Conservation (phyloP, 768 basidiomycete genomes). For the Tremella yokohamensis region DNA sequence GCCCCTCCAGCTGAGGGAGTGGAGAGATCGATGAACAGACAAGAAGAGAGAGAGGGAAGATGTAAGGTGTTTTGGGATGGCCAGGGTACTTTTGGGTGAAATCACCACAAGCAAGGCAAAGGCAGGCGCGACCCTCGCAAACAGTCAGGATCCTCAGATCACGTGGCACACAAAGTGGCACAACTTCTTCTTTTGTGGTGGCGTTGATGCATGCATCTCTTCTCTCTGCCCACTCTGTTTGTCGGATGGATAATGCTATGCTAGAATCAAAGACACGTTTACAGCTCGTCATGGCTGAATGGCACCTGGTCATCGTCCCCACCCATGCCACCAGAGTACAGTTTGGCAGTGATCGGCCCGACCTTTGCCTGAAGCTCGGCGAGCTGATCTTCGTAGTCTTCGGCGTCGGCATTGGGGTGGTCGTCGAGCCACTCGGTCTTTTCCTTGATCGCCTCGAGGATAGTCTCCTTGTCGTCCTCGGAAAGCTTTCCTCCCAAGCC, state of each 20-base stretch:
- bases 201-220: too few species aligned
- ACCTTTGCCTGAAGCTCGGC: constrained; percentile 52
- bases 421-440: constrained; percentile 88
- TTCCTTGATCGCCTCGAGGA: constrained; percentile 78
- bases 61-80: too few species aligned
- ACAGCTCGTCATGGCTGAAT: constrained; percentile 61
- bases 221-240: too few species aligned
- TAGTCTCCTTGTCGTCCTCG: constrained; percentile 54
- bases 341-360: constrained; percentile 75
- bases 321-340: constrained; percentile 51
- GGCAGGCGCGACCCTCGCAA: constrained; percentile 1
- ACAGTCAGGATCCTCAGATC: not conserved
- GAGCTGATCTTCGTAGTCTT: constrained; percentile 90
- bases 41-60: too few species aligned
- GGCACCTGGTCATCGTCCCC: constrained; percentile 57
- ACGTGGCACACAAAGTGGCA: too few species aligned
- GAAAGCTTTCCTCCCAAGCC: constrained; percentile 79
- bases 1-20: not conserved
- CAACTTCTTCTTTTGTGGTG: too few species aligned
- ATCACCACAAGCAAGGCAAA: not conserved
- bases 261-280: constrained; percentile 17
- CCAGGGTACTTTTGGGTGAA: not conserved
- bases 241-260: not conserved
- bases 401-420: constrained; percentile 68
- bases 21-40: too few species aligned